phyloP scores from a whole-genome alignment of 176 grass and related monocot species.

The Bonia amplexicaulis region DNA sequence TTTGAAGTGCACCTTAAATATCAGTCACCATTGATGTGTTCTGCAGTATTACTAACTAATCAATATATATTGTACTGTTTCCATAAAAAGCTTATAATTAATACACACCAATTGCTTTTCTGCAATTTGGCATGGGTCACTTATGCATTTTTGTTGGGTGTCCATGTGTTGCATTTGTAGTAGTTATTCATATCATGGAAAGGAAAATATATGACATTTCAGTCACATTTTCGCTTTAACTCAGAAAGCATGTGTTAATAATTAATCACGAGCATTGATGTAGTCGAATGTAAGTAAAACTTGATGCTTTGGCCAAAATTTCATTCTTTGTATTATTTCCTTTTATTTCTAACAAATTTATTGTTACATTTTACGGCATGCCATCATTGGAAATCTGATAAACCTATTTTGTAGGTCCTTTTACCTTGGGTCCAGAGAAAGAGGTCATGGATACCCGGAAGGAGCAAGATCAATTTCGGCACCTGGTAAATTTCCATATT shows the following conservation, averaged over 20 bases:
- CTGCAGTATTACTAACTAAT: constrained; percentile 7
- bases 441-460: constrained; percentile 74
- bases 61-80: too few species aligned
- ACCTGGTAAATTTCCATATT: constrained; percentile 64
- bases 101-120: neutral
- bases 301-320: too few species aligned
- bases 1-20: constrained; percentile 20
- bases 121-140: neutral
- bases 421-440: neutral
- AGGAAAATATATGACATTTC: neutral
- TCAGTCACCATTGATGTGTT: constrained; percentile 4
- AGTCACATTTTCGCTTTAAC: neutral
- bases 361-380: too few species aligned
- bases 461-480: constrained; percentile 92
- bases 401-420: too few species aligned
- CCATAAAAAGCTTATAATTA: neutral
- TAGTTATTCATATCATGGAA: neutral
- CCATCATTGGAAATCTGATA: too few species aligned
- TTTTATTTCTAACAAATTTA: too few species aligned
- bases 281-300: constrained; percentile 39
- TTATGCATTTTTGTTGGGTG: neutral
- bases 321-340: too few species aligned
- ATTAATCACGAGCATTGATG: too few species aligned
- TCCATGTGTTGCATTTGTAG: neutral
- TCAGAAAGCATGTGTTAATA: neutral